Conservation (phyloP, 768 basidiomycete species). For the Pleurotus eryngii region DNA sequence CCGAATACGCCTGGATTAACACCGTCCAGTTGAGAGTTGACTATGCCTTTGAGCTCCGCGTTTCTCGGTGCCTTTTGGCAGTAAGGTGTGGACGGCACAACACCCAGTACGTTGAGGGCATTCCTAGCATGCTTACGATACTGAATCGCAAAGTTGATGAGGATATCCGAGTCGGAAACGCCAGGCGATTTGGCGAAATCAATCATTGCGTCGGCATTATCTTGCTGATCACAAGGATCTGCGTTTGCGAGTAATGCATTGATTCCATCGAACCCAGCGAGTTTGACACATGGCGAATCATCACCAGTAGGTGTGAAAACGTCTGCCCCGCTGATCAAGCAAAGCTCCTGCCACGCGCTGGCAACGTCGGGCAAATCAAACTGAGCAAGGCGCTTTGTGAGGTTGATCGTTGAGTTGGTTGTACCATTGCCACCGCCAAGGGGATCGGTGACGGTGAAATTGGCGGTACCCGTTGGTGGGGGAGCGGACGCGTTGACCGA, state of each 20-base stretch:
- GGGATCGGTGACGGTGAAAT: constrained; percentile 4
- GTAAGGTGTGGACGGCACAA: constrained; percentile 43
- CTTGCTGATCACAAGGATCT: constrained; percentile 47
- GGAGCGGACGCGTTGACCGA: constrained; percentile 3
- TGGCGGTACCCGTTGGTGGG: neutral
- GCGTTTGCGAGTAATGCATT: constrained; percentile 42
- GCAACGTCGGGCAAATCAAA: constrained; percentile 33
- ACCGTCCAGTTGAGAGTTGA: constrained; percentile 39
- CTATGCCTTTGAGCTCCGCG: constrained; percentile 35
- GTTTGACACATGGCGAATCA: constrained; percentile 33
- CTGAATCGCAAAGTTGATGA: constrained; percentile 39
- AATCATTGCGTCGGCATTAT: constrained; percentile 48
- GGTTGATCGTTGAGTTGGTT: constrained; percentile 4
- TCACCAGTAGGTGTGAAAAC: constrained; percentile 25
- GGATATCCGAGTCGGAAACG: constrained; percentile 32
- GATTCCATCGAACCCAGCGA: constrained; percentile 37
- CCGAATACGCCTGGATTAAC: constrained; percentile 43
- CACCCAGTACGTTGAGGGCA: constrained; percentile 37
- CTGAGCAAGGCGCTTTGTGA: constrained; percentile 22
- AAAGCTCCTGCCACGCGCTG: constrained; percentile 42
- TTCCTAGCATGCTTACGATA: constrained; percentile 43
- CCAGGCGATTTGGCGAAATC: constrained; percentile 44
- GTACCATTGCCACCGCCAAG: constrained; percentile 3
- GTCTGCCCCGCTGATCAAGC: constrained; percentile 38
- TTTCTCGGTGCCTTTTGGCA: constrained; percentile 39